Base-by-base conservation (phyloP, 1,139 yeast genomes). In the Saccharomyces uvarum region DNA sequence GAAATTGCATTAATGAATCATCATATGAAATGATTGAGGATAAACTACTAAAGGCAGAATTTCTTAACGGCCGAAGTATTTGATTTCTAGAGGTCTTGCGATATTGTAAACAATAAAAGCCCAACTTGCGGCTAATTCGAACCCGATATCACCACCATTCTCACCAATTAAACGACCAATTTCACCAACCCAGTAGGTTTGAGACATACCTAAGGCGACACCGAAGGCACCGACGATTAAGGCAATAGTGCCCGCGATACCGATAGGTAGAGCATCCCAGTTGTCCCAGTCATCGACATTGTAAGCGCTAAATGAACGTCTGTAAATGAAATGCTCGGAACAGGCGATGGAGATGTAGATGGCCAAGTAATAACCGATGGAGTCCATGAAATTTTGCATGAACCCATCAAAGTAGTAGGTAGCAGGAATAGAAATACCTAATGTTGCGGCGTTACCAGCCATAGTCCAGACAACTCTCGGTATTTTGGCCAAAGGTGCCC, bases 341-440 rank as follows among this genome's bases (percentile, higher is more conserved):
- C 85, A 70, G 48, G 81, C 72, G 69, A 89, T 80, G 50, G 88
- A 81, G 66, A 81, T 82, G 75, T 89, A 90, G 66, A 89, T 86
- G 56, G 96, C 90, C 69, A 89, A 77, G 81, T 93, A 89, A 78
- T 90, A 89, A 60, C 89, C 91, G 70, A 89, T 88, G 70, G 89
- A 75, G 74, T 87, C 83, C 96, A 90, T 88, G 73, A 89, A 89
- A 73, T 86, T 82, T 57, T 79, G 79, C 85, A 89, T 86, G 63
- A 86, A 90, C 9, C 70, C 64, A 57, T 77, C 82, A 70, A 89
- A 89, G 59, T 77, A 70, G 74, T 85, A 84, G 75, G 84, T 87
- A 49, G 88, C 97, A 38, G 96, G 96, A 63, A 89, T 89, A 68
- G 93, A 83, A 67, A 89, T 84, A 54, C 91, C 97, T 68, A 89